Evolutionary conservation across 441 rosid species (phyloP).

Genomic region (Populus trichocarpa): DNA sequence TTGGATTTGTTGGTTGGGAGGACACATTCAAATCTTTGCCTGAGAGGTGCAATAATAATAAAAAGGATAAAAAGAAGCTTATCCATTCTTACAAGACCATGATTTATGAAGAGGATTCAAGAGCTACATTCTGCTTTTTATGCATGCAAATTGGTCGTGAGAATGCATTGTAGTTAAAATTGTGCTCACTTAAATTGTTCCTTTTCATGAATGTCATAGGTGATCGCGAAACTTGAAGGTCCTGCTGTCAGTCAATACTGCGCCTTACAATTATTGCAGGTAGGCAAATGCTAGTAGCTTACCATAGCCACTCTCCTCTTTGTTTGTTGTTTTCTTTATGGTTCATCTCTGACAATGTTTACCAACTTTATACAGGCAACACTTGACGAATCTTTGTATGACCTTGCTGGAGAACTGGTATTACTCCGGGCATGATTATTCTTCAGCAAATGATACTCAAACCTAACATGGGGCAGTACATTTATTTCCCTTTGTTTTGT

Average conservation of each 20-base stretch:
- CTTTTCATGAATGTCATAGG: constrained; percentile 37
- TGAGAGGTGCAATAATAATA: neutral
- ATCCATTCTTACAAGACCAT: neutral
- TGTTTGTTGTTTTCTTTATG: constrained; percentile 11
- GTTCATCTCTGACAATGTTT: constrained; percentile 19
- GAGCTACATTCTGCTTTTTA: neutral
- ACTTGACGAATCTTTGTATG: constrained; percentile 93
- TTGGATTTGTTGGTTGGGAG: neutral
- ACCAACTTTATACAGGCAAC: constrained; percentile 68
- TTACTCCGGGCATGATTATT: constrained; percentile 11
- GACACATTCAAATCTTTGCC: neutral
- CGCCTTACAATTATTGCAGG: constrained; percentile 94
- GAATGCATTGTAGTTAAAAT: constrained; percentile 4
- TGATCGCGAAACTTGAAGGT: constrained; percentile 97
- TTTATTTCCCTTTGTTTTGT: constrained; percentile 11
- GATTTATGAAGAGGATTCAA: constrained; percentile 6
- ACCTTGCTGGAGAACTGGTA: constrained; percentile 99
- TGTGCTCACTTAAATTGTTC: neutral
- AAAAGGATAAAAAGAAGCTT: neutral
- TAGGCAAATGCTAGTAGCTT: constrained; percentile 26
- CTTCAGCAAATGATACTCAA: constrained; percentile 16
- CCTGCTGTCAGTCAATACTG: constrained; percentile 97
- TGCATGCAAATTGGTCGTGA: neutral
- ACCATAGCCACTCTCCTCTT: neutral
- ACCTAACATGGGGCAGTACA: neutral